Conservation (phyloP, 306 rosid genomes). For the Ceratonia siliqua region DNA sequence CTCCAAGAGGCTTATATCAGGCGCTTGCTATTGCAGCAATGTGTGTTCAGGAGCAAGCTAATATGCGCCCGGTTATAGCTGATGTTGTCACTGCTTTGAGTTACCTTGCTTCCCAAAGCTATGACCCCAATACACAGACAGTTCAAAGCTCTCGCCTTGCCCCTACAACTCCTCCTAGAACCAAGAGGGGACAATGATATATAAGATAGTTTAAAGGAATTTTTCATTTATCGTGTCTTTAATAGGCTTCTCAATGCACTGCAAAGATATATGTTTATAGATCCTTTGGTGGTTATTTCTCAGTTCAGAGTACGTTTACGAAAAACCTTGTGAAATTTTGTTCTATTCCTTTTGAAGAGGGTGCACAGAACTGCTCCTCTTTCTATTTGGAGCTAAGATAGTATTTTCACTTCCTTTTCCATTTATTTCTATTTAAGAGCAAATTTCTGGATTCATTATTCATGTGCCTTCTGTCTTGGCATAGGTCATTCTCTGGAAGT, state of each 20-base stretch:
- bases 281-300: slow-evolving; percentile 31
- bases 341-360: slow-evolving; percentile 15
- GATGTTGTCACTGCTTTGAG: slow-evolving; percentile 92
- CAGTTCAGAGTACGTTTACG: slow-evolving; percentile 20
- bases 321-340: slow-evolving; percentile 34
- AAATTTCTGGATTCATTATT: slow-evolving; percentile 28
- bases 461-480: slow-evolving; percentile 23
- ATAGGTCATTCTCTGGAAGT: slow-evolving; percentile 20
- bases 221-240: not conserved
- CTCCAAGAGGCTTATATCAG: slow-evolving; percentile 72
- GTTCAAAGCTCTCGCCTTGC: slow-evolving; percentile 60
- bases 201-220: slow-evolving; percentile 28
- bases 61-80: slow-evolving; percentile 76
- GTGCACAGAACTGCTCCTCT: slow-evolving; percentile 32
- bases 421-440: slow-evolving; percentile 18
- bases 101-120: slow-evolving; percentile 80
- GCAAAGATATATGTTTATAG: slow-evolving; percentile 39
- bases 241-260: not conserved
- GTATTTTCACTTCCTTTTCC: slow-evolving; percentile 17
- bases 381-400: slow-evolving; percentile 37
- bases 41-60: slow-evolving; percentile 93
- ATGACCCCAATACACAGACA: slow-evolving; percentile 51
- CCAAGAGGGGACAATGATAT: slow-evolving; percentile 50
- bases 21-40: slow-evolving; percentile 89
- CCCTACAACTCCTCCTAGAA: slow-evolving; percentile 68